Evolutionary conservation across 371 early-diverging fungal species (phyloP), one percentile per base, ranked within the genome.

Genomic region (Mucor sp.): DNA sequence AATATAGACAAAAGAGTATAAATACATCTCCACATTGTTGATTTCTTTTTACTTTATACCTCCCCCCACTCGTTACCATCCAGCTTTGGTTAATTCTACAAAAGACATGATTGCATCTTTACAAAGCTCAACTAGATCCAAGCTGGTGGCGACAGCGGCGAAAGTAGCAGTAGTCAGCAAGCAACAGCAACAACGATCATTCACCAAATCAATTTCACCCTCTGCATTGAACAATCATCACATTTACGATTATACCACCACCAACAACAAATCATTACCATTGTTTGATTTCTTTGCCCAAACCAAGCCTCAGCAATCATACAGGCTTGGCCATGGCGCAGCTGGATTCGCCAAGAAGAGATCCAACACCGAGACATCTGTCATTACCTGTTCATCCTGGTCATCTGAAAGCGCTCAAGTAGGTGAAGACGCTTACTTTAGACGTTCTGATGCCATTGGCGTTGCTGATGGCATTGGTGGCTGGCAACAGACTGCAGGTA

Each of bases 401-500:
- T 59, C 67, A 44, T 58, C 63, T 58, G 63, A 62, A 41, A 86
- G 85, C 59, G 78, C 87, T 43, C 86, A 93, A 76, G 87, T 93
- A 71, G 94, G 94, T 25, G 93, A 94, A 78, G 94, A 94, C 73
- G 90, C 93, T 4, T 93, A 88, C 65, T 93, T 94, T 69, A 70
- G 81, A 66, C 82, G 94, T 47, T 70, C 85, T 21, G 93, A 93
- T 72, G 90, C 94, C 4, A 75, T 94, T 14, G 94, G 94, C 19
- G 90, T 94, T 11, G 93, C 92, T 9, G 94, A 94, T 70, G 94
- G 94, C 11, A 92, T 94, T 37, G 93, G 94, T 60, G 93, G 93
- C 28, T 93, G 93, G 93, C 78, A 83, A 12, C 80, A 84, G 35
- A 70, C 74, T 33, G 66, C 63, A 58, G 77, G 74, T 68, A 73